Evolutionary conservation across 495 filamentous ascomycete genomes (phyloP).

Genomic region (Staphylotrichum longicolle): DNA sequence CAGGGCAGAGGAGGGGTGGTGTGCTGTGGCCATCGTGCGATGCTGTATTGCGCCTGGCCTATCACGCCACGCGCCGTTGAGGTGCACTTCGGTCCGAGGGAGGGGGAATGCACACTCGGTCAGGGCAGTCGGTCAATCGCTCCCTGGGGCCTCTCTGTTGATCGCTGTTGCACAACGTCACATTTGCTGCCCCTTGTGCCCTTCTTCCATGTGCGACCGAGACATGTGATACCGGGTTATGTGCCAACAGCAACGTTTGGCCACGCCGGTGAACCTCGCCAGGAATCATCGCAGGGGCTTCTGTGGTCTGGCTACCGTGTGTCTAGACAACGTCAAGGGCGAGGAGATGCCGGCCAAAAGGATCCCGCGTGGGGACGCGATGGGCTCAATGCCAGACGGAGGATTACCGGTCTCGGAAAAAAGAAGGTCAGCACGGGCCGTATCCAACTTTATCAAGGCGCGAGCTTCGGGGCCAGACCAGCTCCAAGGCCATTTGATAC

Average conservation of each 20-base stretch:
- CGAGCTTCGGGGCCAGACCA: background rate
- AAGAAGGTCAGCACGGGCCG: background rate
- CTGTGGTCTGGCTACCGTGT: too few relatives aligned
- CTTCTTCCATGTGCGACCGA: too few relatives aligned
- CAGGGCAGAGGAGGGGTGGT: background rate
- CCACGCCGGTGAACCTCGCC: too few relatives aligned
- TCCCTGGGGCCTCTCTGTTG: too few relatives aligned
- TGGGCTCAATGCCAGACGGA: background rate
- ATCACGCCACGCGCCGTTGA: conserved; percentile 6
- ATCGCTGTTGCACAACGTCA: too few relatives aligned
- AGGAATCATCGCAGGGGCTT: too few relatives aligned
- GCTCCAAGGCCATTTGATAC: background rate
- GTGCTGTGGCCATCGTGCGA: background rate
- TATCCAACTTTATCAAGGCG: background rate
- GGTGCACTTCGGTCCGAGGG: conserved; percentile 14
- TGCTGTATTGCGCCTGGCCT: conserved; percentile 1
- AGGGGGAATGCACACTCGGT: conserved; percentile 18
- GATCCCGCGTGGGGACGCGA: background rate
- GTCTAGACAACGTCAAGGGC: too few relatives aligned
- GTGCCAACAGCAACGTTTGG: too few relatives aligned
- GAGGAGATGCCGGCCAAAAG: background rate
- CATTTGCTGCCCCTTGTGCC: background rate
- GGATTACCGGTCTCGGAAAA: too few relatives aligned
- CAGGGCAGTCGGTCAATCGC: background rate
- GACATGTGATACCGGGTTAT: too few relatives aligned